These are phyloP conservation scores for Pythium phragmitis DNA, from an alignment of 352 stramenopile species.

Conservation along the genomic window DNA sequence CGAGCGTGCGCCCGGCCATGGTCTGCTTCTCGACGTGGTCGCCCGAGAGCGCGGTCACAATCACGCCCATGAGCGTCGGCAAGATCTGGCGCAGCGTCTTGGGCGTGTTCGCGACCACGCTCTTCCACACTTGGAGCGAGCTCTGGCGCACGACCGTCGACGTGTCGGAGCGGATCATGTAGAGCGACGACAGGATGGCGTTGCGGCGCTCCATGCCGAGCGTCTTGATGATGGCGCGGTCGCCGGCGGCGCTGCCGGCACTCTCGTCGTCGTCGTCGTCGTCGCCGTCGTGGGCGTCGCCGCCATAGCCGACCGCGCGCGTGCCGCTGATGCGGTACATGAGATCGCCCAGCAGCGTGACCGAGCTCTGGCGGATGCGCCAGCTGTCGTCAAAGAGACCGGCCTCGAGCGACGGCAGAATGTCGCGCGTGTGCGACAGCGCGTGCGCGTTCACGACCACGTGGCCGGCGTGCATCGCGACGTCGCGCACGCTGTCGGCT, in stretches of 20 bases:
- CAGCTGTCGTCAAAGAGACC: slow-evolving; percentile 98
- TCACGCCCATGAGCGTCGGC: slow-evolving; percentile 93
- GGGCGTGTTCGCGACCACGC: slow-evolving; percentile 97
- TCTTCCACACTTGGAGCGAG: slow-evolving; percentile 99
- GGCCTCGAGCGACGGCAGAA: slow-evolving; percentile 95
- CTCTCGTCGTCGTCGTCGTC: slow-evolving; percentile 88
- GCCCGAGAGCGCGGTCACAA: slow-evolving; percentile 95
- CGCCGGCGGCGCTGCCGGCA: slow-evolving; percentile 77
- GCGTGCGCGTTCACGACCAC: slow-evolving; percentile 98
- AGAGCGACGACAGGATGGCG: slow-evolving; percentile 96
- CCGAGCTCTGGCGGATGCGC: slow-evolving; percentile 97
- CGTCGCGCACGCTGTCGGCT: slow-evolving; percentile 96
- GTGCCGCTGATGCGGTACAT: slow-evolving; percentile 98
- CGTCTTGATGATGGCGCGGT: slow-evolving; percentile 87
- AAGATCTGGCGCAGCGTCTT: slow-evolving; percentile 98
- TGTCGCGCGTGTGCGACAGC: slow-evolving; percentile 95
- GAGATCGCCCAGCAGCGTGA: slow-evolving; percentile 94
- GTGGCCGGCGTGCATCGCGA: slow-evolving; percentile 96
- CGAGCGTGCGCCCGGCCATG: slow-evolving; percentile 92
- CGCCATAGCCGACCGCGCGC: slow-evolving; percentile 85
- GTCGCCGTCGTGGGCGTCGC: slow-evolving; percentile 34
- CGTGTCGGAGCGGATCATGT: slow-evolving; percentile 98
- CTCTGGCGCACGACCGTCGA: slow-evolving; percentile 95
- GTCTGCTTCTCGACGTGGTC: slow-evolving; percentile 88
- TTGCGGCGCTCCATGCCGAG: slow-evolving; percentile 94